A percentile compares a stretch with the other conserved stretches of the same genome.
These are phyloP conservation scores for Suillus decipiens DNA, from an alignment of 768 basidiomycete species.

Conservation along the genomic window DNA sequence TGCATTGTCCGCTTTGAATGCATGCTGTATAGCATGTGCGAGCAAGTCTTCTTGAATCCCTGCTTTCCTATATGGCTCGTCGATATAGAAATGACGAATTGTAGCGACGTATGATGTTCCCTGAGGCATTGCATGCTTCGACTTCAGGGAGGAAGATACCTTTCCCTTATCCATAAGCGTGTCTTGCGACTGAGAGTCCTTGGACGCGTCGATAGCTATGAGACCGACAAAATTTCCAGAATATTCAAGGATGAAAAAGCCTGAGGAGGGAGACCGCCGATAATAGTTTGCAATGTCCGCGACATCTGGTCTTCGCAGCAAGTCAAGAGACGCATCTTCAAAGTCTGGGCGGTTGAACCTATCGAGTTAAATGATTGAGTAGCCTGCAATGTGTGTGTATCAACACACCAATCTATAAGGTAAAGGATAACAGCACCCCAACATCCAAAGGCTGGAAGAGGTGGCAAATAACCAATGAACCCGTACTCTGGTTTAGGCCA, in stretches of 20 bases:
- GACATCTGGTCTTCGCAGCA: conserved; percentile 60
- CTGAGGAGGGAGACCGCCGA: conserved; percentile 59
- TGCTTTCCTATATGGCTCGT: conserved; percentile 58
- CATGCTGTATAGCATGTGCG: conserved; percentile 53
- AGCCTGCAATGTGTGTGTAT: not conserved
- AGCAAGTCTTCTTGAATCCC: conserved; percentile 69
- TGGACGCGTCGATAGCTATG: conserved; percentile 67
- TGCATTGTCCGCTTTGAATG: conserved; percentile 48
- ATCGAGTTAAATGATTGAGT: conserved; percentile 1
- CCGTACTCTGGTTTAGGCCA: conserved; percentile 59
- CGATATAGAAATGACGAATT: conserved; percentile 76
- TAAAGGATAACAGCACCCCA: conserved; percentile 66
- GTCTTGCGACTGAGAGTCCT: conserved; percentile 35
- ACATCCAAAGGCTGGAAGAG: conserved; percentile 68
- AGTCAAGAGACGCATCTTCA: conserved; percentile 52
- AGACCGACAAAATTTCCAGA: conserved; percentile 62
- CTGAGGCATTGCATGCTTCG: conserved; percentile 23
- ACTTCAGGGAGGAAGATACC: conserved; percentile 17
- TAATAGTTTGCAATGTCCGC: conserved; percentile 56
- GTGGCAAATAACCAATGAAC: conserved; percentile 51
- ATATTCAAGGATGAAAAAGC: conserved; percentile 70
- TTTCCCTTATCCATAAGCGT: conserved; percentile 26
- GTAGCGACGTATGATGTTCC: conserved; percentile 53
- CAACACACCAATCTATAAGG: conserved; percentile 65
- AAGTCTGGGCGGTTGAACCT: conserved; percentile 76